Conservation (phyloP, 495 filamentous ascomycete genomes). For the Terfezia boudieri region DNA sequence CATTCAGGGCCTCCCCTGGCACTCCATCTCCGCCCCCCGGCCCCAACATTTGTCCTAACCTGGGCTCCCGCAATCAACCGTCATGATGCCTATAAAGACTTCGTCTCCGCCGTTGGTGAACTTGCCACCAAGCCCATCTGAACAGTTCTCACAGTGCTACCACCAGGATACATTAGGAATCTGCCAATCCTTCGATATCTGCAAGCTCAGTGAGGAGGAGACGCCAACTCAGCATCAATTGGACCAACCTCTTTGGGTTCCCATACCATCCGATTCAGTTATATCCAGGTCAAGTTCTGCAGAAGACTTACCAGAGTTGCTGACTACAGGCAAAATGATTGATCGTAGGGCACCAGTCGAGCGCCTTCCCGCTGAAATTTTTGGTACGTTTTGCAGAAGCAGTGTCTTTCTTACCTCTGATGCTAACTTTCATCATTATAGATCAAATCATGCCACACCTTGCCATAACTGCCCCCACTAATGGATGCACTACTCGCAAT, state of each 20-base stretch:
- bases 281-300: constrained; percentile 2
- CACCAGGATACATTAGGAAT: background rate
- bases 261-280: background rate
- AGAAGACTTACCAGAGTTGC: constrained; percentile 4
- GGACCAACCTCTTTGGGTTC: constrained; percentile 3
- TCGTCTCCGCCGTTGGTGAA: background rate
- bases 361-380: constrained; percentile 18
- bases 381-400: constrained; percentile 8
- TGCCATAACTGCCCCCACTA: constrained; percentile 52
- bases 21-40: background rate
- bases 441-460: constrained; percentile 58
- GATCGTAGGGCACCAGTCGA: constrained; percentile 13
- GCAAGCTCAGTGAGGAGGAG: constrained; percentile 1
- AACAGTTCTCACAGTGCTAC: background rate
- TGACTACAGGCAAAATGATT: background rate
- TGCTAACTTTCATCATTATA: constrained; percentile 14
- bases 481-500: constrained; percentile 58
- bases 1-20: background rate
- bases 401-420: background rate
- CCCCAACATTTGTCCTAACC: background rate
- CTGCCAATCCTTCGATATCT: background rate
- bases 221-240: constrained; percentile 1
- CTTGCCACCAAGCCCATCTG: background rate
- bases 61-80: background rate
- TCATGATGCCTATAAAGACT: background rate